Conservation (phyloP, 495 filamentous ascomycete genomes). For the Bacidia rubella region DNA sequence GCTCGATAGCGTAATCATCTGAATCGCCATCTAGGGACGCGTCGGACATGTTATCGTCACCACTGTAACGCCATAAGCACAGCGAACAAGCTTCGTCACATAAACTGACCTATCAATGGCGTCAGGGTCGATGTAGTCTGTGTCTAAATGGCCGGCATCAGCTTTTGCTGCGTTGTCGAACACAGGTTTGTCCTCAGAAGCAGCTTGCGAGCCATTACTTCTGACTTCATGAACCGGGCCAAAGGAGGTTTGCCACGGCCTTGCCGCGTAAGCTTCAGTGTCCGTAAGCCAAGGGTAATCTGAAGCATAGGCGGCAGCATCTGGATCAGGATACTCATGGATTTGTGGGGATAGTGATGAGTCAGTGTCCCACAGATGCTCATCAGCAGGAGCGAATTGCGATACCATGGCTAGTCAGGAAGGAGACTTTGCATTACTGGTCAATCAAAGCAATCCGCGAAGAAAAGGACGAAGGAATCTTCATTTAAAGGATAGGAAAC, state of each 20-base stretch:
- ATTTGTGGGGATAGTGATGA: neutral
- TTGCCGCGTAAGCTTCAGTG: neutral
- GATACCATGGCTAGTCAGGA: too few species aligned
- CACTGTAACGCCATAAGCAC: constrained; percentile 1
- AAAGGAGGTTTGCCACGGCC: neutral
- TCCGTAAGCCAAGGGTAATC: constrained; percentile 11
- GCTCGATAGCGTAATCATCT: neutral
- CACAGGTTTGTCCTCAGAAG: neutral
- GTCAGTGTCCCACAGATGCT: neutral
- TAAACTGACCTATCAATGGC: constrained; percentile 3
- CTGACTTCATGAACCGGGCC: neutral
- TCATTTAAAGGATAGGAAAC: too few species aligned
- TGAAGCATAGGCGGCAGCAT: constrained; percentile 9
- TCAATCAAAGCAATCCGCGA: too few species aligned
- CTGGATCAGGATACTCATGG: constrained; percentile 16
- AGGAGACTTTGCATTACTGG: too few species aligned
- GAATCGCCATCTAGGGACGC: neutral
- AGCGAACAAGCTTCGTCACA: neutral
- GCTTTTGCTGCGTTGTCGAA: too few species aligned
- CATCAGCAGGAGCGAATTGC: too few species aligned
- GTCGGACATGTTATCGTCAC: constrained; percentile 13
- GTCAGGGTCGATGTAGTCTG: constrained; percentile 11
- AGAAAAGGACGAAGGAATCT: too few species aligned
- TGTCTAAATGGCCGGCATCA: constrained; percentile 6
- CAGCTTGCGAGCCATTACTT: neutral